Evolutionary conservation across 768 basidiomycete species (phyloP), one percentile per base, ranked within the genome.

Genomic region (Vararia minispora): DNA sequence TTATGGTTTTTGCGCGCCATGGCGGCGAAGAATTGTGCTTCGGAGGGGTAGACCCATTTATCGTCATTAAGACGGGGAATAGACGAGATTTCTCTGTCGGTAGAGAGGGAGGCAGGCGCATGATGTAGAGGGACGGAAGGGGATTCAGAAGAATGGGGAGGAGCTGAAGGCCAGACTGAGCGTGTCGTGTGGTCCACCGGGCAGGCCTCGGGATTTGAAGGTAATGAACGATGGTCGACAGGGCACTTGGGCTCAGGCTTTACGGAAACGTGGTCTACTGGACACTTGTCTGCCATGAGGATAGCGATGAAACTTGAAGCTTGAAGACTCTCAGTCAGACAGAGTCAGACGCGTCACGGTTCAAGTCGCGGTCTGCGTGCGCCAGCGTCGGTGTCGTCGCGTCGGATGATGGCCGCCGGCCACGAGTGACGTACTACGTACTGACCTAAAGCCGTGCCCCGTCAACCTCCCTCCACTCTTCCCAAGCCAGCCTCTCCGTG

Each of bases 21-120:
- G 14, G 95, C 94, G n/a, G 84, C 70, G 59, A 85, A 98, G 69
- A 99, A 99, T 61, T 97, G 94, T n/a, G 84, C 76, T 56, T 97
- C 89, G 14, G 94, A 97, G 17, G 95, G 95, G 60, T 99, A 99
- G 33, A 95, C 85, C 95, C 95, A 99, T 40, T 89, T 81, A 29
- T 68, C 70, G 34, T 76, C 74, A 28, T 66, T 59, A 14, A 63
- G 56, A 51, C 79, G 76, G 13, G 94, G 94, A 55, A 98, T 98
- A 20, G 87, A 85, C 5, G 91, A 95, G 21, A 72, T 67, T 56
- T 88, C 81, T 46, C 94, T 78, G 5, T 86, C 72, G 11, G 61
- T 67, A 2, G 87, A 82, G 35, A 92, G 67, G 24, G 32, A 31
- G 11, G 38, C 29, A 5, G 52, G 56, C 13, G 45, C 29, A 11